phyloP scores from a whole-genome alignment of 805 yeast species.

The Lachancea quebecensis region DNA sequence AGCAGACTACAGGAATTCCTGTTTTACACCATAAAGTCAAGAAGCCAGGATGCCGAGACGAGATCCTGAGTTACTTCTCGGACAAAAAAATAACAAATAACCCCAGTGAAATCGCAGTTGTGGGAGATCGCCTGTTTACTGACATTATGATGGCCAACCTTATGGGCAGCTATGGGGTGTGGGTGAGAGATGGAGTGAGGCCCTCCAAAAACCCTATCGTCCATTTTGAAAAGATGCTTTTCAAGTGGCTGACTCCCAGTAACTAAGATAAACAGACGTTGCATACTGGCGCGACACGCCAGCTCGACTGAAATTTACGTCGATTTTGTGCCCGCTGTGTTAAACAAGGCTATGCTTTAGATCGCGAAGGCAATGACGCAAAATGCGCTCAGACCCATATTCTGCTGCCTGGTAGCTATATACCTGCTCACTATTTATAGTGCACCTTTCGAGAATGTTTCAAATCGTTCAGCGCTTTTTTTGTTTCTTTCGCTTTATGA shows the following conservation, averaged over 20 bases:
- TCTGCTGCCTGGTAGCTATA: background rate
- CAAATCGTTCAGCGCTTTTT: constrained; percentile 3
- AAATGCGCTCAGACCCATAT: background rate
- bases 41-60: constrained; percentile 74
- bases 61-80: constrained; percentile 55
- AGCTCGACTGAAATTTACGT: no score
- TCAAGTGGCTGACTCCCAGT: constrained; percentile 3
- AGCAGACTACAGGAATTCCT: constrained; percentile 56
- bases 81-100: constrained; percentile 37
- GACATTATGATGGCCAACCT: constrained; percentile 90
- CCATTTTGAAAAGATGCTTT: constrained; percentile 5
- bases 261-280: background rate
- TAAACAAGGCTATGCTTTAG: background rate
- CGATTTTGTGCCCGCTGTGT: no score
- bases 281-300: background rate
- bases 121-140: constrained; percentile 89
- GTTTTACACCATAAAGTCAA: constrained; percentile 68
- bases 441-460: constrained; percentile 4
- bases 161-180: constrained; percentile 82
- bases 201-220: constrained; percentile 5
- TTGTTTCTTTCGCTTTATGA: constrained; percentile 3
- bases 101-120: constrained; percentile 67
- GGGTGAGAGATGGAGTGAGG: constrained; percentile 74
- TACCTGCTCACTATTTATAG: constrained; percentile 1
- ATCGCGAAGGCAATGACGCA: background rate